Evolutionary conservation across 1,139 yeast genomes (phyloP).

Genomic region (Casaregolazyma suthepensis): DNA sequence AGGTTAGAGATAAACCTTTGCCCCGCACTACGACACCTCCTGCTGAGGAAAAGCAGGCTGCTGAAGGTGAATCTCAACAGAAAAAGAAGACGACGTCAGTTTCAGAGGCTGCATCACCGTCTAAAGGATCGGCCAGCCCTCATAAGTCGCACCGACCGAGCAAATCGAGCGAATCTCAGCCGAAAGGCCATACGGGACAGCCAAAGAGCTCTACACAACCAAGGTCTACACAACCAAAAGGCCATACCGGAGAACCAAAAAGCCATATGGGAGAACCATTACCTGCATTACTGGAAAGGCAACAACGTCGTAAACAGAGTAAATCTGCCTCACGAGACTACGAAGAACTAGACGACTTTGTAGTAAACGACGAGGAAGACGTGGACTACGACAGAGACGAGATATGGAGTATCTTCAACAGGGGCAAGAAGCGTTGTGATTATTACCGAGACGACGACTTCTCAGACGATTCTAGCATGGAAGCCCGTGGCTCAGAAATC

Average conservation of each 20-base stretch:
- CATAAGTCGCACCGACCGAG: background rate
- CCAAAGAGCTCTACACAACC: too few species aligned
- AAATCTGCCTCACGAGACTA: conserved; percentile 17
- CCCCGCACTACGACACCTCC: background rate
- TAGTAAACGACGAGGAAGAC: conserved; percentile 32
- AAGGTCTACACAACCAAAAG: too few species aligned
- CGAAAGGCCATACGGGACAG: background rate
- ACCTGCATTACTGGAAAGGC: conserved; percentile 15
- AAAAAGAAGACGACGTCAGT: background rate
- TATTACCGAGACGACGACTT: conserved; percentile 39
- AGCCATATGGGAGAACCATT: conserved; percentile 17
- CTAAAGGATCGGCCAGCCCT: background rate
- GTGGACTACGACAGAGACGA: conserved; percentile 70
- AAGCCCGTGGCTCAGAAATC: conserved; percentile 86
- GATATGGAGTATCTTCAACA: conserved; percentile 80
- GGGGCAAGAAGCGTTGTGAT: conserved; percentile 47
- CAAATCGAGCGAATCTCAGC: background rate
- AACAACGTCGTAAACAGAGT: conserved; percentile 10
- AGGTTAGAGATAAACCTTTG: conserved; percentile 19
- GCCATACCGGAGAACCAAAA: background rate
- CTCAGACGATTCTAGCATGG: conserved; percentile 78
- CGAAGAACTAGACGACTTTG: conserved; percentile 32
- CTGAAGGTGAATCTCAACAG: background rate
- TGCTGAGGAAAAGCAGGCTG: background rate
- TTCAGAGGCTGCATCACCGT: background rate